A percentile compares a stretch with the other conserved stretches of the same genome.
Evolutionary conservation across 495 filamentous ascomycete species (phyloP).

Genomic region (Hypoxylon rickii): DNA sequence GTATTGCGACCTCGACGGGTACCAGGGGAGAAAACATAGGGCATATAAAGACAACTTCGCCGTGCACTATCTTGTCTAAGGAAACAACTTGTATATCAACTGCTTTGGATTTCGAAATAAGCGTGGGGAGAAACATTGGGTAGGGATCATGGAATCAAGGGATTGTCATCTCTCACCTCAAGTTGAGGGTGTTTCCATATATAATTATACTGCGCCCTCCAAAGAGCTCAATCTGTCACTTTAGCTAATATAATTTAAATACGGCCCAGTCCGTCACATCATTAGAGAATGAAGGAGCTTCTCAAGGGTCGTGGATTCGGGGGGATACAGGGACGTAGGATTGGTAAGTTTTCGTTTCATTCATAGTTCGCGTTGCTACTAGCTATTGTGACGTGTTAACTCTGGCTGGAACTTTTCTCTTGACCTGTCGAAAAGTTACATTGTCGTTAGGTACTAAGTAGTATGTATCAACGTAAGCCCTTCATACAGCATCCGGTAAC

Average conservation of each 20-base stretch:
- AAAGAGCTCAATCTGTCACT: neutral
- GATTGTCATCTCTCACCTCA: no score
- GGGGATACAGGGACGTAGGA: slow-evolving; percentile 7
- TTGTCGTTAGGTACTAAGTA: slow-evolving; percentile 29
- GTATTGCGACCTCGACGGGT: no score
- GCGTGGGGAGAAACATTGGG: neutral
- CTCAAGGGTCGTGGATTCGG: slow-evolving; percentile 1
- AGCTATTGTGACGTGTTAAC: slow-evolving; percentile 28
- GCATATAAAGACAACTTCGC: neutral
- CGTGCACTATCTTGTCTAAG: neutral
- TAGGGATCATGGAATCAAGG: neutral
- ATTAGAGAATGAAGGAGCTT: neutral
- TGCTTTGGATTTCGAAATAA: neutral
- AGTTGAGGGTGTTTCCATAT: no score
- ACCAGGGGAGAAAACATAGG: neutral
- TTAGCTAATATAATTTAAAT: neutral
- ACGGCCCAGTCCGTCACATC: neutral
- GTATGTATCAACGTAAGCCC: slow-evolving; percentile 17
- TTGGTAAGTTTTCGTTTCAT: slow-evolving; percentile 19
- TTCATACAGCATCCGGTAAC: slow-evolving; percentile 81
- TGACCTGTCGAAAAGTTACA: slow-evolving; percentile 29
- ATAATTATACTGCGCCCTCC: no score
- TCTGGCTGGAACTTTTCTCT: slow-evolving; percentile 33
- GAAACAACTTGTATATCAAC: no score
- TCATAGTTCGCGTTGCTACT: slow-evolving; percentile 22